phyloP scores from a whole-genome alignment of 352 stramenopile species.

The Thalassiosira mediterranea region DNA sequence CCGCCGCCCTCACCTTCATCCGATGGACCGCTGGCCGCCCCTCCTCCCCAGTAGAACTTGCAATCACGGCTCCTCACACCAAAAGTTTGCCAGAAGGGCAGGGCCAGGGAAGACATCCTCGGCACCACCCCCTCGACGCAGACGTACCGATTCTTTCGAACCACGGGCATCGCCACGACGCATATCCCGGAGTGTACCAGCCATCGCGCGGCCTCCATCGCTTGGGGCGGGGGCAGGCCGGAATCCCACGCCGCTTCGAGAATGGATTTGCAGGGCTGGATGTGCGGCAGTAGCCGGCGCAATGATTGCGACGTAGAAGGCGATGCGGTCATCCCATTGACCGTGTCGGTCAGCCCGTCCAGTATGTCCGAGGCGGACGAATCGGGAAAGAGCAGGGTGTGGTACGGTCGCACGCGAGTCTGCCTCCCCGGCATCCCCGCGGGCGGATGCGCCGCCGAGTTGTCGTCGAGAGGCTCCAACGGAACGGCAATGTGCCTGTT shows the following conservation, averaged over 20 bases:
- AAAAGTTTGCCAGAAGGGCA: conserved; percentile 78
- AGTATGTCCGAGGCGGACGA: conserved; percentile 68
- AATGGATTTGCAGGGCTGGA: conserved; percentile 67
- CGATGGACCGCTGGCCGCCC: background rate
- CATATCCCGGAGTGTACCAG: conserved; percentile 59
- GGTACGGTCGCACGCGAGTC: conserved; percentile 58
- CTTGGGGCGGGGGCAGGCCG: conserved; percentile 60
- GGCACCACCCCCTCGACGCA: conserved; percentile 48
- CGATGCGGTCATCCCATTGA: conserved; percentile 8
- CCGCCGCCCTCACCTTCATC: background rate
- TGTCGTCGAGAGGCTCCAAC: conserved; percentile 51
- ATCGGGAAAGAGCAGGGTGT: conserved; percentile 81
- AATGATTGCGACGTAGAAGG: conserved; percentile 50
- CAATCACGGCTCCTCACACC: conserved; percentile 16
- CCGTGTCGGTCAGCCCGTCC: conserved; percentile 36
- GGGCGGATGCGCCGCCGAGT: background rate
- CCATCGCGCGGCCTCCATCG: conserved; percentile 66
- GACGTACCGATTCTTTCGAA: conserved; percentile 50
- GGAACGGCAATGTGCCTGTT: conserved; percentile 79
- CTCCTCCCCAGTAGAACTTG: conserved; percentile 21
- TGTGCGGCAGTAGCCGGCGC: conserved; percentile 62
- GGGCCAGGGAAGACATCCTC: conserved; percentile 50
- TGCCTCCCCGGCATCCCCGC: background rate
- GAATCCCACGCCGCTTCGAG: conserved; percentile 69
- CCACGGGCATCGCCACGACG: conserved; percentile 56